A percentile compares a stretch with the other conserved stretches of the same genome.
Conservation (phyloP, 495 filamentous ascomycete genomes). For the Daldinia grandis region DNA sequence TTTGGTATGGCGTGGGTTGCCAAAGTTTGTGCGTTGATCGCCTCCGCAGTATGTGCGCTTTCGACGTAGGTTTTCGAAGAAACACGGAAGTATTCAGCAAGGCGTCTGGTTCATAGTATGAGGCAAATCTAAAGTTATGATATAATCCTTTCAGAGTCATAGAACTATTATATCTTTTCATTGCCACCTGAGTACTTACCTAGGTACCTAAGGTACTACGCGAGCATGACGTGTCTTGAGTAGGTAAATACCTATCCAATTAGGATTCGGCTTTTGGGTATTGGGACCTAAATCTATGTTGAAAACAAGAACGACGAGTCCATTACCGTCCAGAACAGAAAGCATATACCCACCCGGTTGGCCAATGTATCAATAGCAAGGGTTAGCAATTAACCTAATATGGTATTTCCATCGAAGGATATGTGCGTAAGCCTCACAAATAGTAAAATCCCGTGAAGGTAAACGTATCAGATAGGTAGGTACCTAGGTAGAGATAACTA, state of each 20-base stretch:
- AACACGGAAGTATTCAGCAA: slow-evolving; percentile 9
- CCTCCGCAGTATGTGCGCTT: slow-evolving; percentile 12
- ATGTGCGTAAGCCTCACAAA: background rate
- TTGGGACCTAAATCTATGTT: no score
- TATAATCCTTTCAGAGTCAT: no score
- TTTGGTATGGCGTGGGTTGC: slow-evolving; percentile 23
- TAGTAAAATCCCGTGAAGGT: background rate
- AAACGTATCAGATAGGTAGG: background rate
- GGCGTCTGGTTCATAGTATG: background rate
- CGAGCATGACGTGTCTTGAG: background rate
- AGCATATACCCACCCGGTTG: background rate
- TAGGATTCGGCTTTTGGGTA: background rate
- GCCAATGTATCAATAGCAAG: background rate
- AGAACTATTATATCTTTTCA: no score
- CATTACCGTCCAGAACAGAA: no score
- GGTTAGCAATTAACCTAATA: background rate
- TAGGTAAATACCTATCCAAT: background rate
- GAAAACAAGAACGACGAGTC: no score
- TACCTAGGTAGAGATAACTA: background rate
- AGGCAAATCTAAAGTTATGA: background rate
- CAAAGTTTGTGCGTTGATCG: slow-evolving; percentile 26
- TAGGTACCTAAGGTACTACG: no score
- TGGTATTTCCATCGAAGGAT: background rate
- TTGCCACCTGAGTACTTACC: no score
- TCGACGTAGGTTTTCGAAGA: slow-evolving; percentile 22